Evolutionary conservation across 305 asterid genomes (phyloP).

Genomic region (Solanum chacoense): DNA sequence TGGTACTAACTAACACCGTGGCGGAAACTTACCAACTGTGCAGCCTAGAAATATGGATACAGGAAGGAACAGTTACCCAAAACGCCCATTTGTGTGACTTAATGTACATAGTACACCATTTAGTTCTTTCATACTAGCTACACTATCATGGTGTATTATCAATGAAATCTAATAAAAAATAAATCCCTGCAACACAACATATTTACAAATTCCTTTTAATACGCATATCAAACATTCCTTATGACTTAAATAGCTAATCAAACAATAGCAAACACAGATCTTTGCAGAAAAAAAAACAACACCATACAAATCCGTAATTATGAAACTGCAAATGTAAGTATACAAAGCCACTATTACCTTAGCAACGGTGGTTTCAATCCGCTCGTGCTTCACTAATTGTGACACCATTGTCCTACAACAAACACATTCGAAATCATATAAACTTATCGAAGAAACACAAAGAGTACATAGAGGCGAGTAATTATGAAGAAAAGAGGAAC

Average conservation of each 20-base stretch:
- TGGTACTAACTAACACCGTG: not conserved
- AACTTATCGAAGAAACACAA: not conserved
- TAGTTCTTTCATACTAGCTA: not conserved
- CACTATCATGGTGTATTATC: not conserved
- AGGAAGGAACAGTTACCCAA: not conserved
- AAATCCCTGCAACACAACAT: not conserved
- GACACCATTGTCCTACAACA: constrained; percentile 75
- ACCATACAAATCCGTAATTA: not conserved
- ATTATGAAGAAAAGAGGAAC: constrained; percentile 9
- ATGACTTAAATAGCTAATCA: not conserved
- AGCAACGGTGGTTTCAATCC: constrained; percentile 86
- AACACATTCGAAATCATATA: not conserved
- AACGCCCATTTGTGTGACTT: not conserved
- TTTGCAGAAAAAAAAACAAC: not conserved
- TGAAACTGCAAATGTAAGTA: not conserved
- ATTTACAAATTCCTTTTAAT: not conserved
- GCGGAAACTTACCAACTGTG: not conserved
- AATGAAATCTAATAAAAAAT: not conserved
- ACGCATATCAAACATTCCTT: not conserved
- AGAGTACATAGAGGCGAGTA: not conserved
- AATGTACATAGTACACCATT: not conserved
- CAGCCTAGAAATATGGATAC: not conserved
- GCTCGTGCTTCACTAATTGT: constrained; percentile 87
- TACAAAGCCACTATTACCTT: constrained; percentile 30
- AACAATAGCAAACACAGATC: not conserved